Percentiles rank a stretch among this genome's conserved stretches.
Conservation (phyloP, 495 filamentous ascomycete genomes). For the Aspergillus asperescens region DNA sequence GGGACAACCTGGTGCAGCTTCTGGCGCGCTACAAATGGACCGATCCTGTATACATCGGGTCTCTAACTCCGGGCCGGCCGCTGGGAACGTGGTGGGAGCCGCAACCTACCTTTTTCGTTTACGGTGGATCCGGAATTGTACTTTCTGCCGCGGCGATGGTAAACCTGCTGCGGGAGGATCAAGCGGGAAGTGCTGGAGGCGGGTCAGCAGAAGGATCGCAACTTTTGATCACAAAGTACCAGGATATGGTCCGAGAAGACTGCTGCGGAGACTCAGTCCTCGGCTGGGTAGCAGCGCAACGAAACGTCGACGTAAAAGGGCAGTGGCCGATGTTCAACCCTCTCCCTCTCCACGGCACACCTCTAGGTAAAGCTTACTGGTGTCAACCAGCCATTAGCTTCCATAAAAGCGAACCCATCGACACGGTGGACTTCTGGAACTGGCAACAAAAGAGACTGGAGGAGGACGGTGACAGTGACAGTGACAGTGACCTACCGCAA, state of each 20-base stretch:
- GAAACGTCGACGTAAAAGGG: constrained; percentile 41
- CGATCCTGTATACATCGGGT: constrained; percentile 50
- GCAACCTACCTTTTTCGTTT: constrained; percentile 41
- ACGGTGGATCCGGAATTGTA: constrained; percentile 50
- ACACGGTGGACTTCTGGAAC: constrained; percentile 21
- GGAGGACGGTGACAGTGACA: background rate
- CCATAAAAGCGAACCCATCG: constrained; percentile 39
- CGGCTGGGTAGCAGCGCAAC: constrained; percentile 42
- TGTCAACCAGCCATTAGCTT: constrained; percentile 51
- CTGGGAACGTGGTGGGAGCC: constrained; percentile 25
- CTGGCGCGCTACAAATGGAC: constrained; percentile 45
- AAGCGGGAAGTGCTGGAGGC: constrained; percentile 16
- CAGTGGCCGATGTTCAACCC: constrained; percentile 52
- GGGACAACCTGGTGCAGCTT: constrained; percentile 55
- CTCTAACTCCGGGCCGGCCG: constrained; percentile 32
- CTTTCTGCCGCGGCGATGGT: constrained; percentile 48
- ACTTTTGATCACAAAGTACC: constrained; percentile 23
- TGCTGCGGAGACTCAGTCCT: constrained; percentile 53
- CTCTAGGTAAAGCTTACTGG: constrained; percentile 38
- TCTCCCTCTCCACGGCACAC: constrained; percentile 33
- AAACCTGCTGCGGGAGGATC: constrained; percentile 21
- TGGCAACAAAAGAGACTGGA: background rate
- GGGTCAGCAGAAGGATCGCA: constrained; percentile 22
- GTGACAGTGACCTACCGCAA: no score
- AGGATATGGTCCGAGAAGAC: constrained; percentile 32